These are phyloP conservation scores for Podila clonocystis DNA, from an alignment of 192 early-diverging fungal species.

Conservation along the genomic window DNA sequence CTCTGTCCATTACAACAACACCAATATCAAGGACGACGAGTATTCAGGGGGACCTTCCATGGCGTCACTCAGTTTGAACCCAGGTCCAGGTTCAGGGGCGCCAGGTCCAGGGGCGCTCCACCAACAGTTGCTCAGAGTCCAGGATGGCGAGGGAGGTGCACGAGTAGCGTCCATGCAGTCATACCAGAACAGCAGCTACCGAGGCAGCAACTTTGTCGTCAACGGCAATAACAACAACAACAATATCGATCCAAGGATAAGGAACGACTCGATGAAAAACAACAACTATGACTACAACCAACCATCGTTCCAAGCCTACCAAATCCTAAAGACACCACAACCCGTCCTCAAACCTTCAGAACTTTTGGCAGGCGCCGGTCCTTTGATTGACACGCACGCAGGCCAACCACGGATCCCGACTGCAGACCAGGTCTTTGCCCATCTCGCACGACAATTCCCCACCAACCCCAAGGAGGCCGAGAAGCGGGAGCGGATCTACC, in stretches of 20 bases:
- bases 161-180: slow-evolving; percentile 1
- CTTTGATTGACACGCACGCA: slow-evolving; percentile 18
- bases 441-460: slow-evolving; percentile 8
- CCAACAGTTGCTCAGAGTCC: not conserved
- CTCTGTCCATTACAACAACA: not conserved
- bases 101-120: not conserved
- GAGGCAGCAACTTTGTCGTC: slow-evolving; percentile 1
- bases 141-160: not conserved
- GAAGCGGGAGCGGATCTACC: slow-evolving; percentile 17
- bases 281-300: slow-evolving; percentile 1
- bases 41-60: too few relatives aligned
- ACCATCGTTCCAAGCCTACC: not conserved
- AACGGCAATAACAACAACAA: not conserved
- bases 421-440: slow-evolving; percentile 19
- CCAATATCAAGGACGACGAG: not conserved
- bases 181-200: not conserved
- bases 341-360: slow-evolving; percentile 8
- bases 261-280: not conserved
- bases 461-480: slow-evolving; percentile 19
- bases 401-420: not conserved
- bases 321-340: not conserved
- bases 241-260: not conserved
- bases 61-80: too few relatives aligned
- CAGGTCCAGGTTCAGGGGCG: not conserved
- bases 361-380: slow-evolving; percentile 32